Evolutionary conservation across 2,329 filamentous ascomycete species (phyloP).

Genomic region (Fusarium guadeloupense): DNA sequence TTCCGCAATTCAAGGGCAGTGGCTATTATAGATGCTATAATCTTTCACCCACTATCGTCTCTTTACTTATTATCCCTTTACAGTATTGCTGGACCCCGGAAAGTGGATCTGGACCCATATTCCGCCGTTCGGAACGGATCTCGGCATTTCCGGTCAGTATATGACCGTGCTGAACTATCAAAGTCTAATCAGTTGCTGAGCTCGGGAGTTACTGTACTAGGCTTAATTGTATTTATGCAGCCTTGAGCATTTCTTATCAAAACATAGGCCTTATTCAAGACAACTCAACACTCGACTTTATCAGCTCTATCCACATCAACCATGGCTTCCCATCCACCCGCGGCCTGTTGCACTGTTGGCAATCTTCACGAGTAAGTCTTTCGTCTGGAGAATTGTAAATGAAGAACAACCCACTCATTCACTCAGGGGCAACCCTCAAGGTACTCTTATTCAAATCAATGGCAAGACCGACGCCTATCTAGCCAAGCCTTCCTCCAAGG

Average conservation of each 20-base stretch:
- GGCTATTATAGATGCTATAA: not conserved
- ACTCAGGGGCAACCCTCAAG: not conserved
- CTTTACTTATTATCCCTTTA: not conserved
- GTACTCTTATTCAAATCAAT: not conserved
- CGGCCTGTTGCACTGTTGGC: conserved; percentile 12
- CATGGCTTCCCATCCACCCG: conserved; percentile 23
- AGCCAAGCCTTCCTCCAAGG: not conserved
- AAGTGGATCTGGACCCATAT: conserved; percentile 15
- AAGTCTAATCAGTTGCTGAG: not conserved
- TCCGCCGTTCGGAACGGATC: conserved; percentile 19
- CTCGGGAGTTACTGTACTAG: not conserved
- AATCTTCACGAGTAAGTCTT: conserved; percentile 15
- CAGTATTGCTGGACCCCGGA: not conserved
- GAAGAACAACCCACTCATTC: fast-evolving
- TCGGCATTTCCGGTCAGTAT: conserved; percentile 11
- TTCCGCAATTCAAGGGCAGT: not conserved
- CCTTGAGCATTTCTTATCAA: not conserved
- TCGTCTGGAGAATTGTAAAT: fast-evolving
- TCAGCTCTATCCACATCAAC: not conserved
- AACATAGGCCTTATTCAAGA: not conserved
- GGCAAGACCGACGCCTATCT: conserved; percentile 1
- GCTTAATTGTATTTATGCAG: conserved; percentile 5
- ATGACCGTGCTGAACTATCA: not conserved
- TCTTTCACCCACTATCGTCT: not conserved
- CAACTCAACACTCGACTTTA: not conserved